Base-by-base conservation (phyloP, 192 early-diverging fungal species). In the Coemansia sp. region DNA sequence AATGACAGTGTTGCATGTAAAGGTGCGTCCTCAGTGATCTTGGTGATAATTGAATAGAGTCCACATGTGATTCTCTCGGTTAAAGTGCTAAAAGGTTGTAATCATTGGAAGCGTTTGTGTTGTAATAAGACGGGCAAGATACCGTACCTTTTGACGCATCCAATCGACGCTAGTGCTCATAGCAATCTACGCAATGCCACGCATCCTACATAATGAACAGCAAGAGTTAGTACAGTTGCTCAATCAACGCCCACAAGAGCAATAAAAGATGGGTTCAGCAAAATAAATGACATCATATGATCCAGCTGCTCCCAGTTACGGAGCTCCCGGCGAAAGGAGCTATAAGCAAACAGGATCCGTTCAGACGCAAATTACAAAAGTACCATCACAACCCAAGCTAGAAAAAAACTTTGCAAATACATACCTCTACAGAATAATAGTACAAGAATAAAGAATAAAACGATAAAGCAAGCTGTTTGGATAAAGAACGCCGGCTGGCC, bases 291-390 rank as follows among this genome's bases (percentile, higher is more conserved):
- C 78, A 35, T 81, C 78, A 81, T 72, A 69, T 72, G 69, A 35
- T 56, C 60, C 39, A 63, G 48, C 43, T 25, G 61, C 68, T 65
- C 65, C 61, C 52, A 52, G 51, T 17, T 45, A 56, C n/a, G 35
- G 22, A 60, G 58, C 57, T 67, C 78, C 78, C 78, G 78, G 78
- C 78, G 69, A 74, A 70, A 77, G 75, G 78, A 66, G 60, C 56
- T 53, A 56, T 67, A 58, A 45, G 19, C 37, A 66, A 55, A 37
- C 49, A 35, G 37, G 53, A 41, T 56, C 60, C 66, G 38, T 65
- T 81, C 78, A 75, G 78, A 81, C 78, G 78, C 78, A 81, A 81
- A 81, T 81, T 81, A 81, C 73, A 38, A 73, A 58, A 71, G 68
- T 62, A 68, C 67, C 77, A 80, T 80, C 77, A 80, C 48, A 7